A percentile compares a stretch with the other conserved stretches of the same genome.
phyloP scores from a whole-genome alignment of 75 land plant genomes.

The Picea sitchensis region DNA sequence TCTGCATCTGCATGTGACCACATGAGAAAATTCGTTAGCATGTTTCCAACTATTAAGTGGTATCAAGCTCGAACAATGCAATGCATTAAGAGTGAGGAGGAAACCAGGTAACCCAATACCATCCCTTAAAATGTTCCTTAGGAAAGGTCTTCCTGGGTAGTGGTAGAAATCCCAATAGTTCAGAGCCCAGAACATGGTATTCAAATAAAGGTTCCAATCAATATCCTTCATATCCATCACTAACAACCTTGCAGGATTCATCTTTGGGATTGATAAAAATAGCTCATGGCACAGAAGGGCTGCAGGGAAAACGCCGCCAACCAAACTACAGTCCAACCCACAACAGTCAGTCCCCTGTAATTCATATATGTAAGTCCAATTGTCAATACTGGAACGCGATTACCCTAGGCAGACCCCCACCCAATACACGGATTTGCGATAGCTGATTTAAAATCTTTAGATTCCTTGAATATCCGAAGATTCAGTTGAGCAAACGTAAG shows the following conservation, averaged over 20 bases:
- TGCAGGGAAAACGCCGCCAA: conserved; percentile 52
- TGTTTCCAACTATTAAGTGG: no score
- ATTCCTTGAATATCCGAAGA: no score
- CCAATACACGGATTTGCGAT: conserved; percentile 28
- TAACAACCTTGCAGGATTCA: conserved; percentile 44
- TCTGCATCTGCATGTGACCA: no score
- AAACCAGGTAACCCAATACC: conserved; percentile 52
- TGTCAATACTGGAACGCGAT: conserved; percentile 39
- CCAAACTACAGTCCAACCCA: conserved; percentile 44
- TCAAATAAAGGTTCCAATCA: conserved; percentile 56
- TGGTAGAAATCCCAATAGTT: conserved; percentile 80
- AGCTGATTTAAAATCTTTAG: conserved; percentile 33
- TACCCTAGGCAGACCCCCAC: conserved; percentile 15
- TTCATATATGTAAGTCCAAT: conserved; percentile 57
- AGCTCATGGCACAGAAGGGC: conserved; percentile 7
- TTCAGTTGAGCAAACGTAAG: no score
- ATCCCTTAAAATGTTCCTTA: conserved; percentile 53
- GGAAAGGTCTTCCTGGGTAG: conserved; percentile 71
- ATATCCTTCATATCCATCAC: conserved; percentile 12
- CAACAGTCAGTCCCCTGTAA: conserved; percentile 68
- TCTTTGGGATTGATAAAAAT: conserved; percentile 44
- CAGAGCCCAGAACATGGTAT: conserved; percentile 85
- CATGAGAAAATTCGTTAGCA: no score
- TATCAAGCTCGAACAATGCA: conserved; percentile 40
- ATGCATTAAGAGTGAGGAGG: conserved; percentile 60